A percentile compares a stretch with the other conserved stretches of the same genome.
Conservation (phyloP, 257 asterid genomes). For the Solanum verrucosum region DNA sequence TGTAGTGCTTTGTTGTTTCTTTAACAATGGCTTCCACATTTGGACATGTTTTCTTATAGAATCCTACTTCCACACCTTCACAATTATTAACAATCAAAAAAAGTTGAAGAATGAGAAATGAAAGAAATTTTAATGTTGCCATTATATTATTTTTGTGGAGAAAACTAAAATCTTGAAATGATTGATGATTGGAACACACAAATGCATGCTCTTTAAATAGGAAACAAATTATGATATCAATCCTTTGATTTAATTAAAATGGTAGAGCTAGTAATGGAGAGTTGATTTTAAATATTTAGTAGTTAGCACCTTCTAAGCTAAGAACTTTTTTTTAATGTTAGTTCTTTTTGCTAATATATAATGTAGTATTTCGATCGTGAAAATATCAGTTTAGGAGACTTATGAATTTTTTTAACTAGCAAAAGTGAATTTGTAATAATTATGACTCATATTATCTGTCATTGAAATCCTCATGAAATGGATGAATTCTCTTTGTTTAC, state of each 20-base stretch:
- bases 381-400: not conserved
- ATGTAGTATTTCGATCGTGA: not conserved
- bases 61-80: conserved; percentile 22
- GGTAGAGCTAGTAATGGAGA: not conserved
- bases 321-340: not conserved
- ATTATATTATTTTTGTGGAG: too few relatives aligned
- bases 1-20: conserved; percentile 4
- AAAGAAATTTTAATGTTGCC: conserved; percentile 17
- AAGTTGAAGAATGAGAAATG: conserved; percentile 13
- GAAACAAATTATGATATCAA: not conserved
- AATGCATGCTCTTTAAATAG: not conserved
- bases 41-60: conserved; percentile 21
- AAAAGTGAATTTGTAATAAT: too few relatives aligned
- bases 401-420: not conserved
- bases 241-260: not conserved
- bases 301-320: not conserved
- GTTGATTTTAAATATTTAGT: not conserved
- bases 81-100: not conserved
- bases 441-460: too few relatives aligned
- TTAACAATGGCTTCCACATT: conserved; percentile 11
- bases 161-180: too few relatives aligned
- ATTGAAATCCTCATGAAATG: not conserved
- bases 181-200: not conserved
- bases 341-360: not conserved
- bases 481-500: too few relatives aligned